Evolutionary conservation across 768 basidiomycete species (phyloP), one percentile per base, ranked within the genome.

Genomic region (Lactifluus piperatus): DNA sequence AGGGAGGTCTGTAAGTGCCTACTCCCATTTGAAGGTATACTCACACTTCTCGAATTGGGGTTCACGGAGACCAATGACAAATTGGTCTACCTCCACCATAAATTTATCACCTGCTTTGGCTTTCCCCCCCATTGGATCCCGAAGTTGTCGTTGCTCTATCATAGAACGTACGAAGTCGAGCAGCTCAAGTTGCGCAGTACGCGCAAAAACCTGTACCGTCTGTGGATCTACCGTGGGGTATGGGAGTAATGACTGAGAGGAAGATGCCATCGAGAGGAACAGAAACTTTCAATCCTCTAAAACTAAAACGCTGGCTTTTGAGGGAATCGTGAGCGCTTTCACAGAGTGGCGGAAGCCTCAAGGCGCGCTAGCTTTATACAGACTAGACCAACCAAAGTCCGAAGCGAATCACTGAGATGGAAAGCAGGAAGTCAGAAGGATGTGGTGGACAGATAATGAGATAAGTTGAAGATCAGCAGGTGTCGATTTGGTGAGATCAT

Each of bases 401-500:
- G 54, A 60, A 60, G 59, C 54, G 54, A 55, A 45, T 50, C 43
- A 56, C 59, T 56, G 59, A 56, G 53, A 60, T 60, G 59, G 59
- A 56, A 60, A 60, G 43, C 50, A 43, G 49, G 22, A 60, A 60
- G 59, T 55, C 43, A 60, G 59, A 60, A 55, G 53, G 9, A 54
- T 55, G 43, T 52, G 57, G 13, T 27, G 51, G 50, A 57, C 44
- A 47, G 45, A 26, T 52, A 53, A 52, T 58, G 24, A 41, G 45
- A 56, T 60, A 60, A 60, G 59, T 60, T 60, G 54, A 60, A 60
- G 59, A 60, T 60, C 59, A 60, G 59, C 54, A 14, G 46, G 14
- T n/a, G 53, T 60, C 52, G 59, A 60, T 60, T 60, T 50, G 32
- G 54, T 60, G 59, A 60, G 59, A 60, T 60, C 59, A 60, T 60